Percentiles rank a stretch among this genome's conserved stretches.
These are phyloP conservation scores for Penicillium sp. DNA, from an alignment of 2,329 filamentous ascomycete species.

Conservation along the genomic window DNA sequence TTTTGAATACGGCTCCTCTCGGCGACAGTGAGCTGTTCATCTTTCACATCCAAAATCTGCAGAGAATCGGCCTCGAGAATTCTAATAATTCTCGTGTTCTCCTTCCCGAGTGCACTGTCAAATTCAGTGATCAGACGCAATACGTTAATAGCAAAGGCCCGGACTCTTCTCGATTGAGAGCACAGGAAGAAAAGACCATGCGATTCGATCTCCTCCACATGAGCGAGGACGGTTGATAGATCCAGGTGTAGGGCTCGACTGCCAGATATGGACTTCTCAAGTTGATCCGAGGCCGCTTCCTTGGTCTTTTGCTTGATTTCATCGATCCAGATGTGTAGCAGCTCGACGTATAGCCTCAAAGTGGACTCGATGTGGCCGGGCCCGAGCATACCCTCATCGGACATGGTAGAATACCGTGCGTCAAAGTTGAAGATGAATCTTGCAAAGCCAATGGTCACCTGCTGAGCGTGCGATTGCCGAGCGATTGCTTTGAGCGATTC, in stretches of 20 bases:
- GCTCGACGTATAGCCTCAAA: conserved; percentile 84
- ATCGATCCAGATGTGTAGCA: conserved; percentile 95
- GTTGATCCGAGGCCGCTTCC: conserved; percentile 64
- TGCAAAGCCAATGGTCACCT: conserved; percentile 94
- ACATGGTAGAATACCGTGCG: conserved; percentile 95
- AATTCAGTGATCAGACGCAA: conserved; percentile 91
- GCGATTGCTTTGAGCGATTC: conserved; percentile 95
- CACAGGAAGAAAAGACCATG: conserved; percentile 97
- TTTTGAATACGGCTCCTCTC: conserved; percentile 90
- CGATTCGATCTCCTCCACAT: conserved; percentile 95
- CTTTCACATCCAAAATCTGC: conserved; percentile 86
- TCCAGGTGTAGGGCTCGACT: conserved; percentile 76
- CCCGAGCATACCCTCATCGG: conserved; percentile 93
- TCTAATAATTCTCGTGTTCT: conserved; percentile 78
- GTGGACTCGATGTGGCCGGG: conserved; percentile 94
- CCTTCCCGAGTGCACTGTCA: conserved; percentile 80
- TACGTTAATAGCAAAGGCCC: conserved; percentile 87
- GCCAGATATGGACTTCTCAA: conserved; percentile 63
- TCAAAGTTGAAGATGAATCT: conserved; percentile 99
- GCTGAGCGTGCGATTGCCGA: conserved; percentile 85
- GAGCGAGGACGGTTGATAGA: conserved; percentile 81
- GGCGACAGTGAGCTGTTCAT: conserved; percentile 77
- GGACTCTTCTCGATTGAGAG: conserved; percentile 86
- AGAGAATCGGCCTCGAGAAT: conserved; percentile 88
- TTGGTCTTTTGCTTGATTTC: conserved; percentile 86